Percentiles rank a stretch among this genome's conserved stretches.
These are phyloP conservation scores for Phytopythium helicoides DNA, from an alignment of 352 stramenopile genomes.

Conservation along the genomic window DNA sequence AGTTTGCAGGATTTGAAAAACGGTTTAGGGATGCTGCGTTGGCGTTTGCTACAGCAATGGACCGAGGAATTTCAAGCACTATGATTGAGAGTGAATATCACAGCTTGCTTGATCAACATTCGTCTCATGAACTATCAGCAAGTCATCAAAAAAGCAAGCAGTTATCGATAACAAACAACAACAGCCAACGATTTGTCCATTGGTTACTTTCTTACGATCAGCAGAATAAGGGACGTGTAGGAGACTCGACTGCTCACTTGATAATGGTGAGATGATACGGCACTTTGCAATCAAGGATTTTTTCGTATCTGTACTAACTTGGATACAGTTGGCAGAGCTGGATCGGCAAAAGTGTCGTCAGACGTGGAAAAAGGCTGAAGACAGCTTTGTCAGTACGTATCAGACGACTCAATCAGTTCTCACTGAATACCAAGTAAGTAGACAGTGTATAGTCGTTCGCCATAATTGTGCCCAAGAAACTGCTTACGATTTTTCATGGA, in stretches of 20 bases:
- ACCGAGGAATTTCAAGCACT: slow-evolving; percentile 69
- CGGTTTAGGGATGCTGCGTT: slow-evolving; percentile 59
- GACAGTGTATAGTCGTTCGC: no score
- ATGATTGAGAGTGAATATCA: slow-evolving; percentile 70
- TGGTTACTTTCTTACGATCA: slow-evolving; percentile 71
- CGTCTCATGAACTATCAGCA: slow-evolving; percentile 1
- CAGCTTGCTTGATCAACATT: slow-evolving; percentile 41
- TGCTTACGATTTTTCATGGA: not conserved
- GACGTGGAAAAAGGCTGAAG: slow-evolving; percentile 62
- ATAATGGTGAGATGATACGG: slow-evolving; percentile 42
- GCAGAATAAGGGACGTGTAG: slow-evolving; percentile 69
- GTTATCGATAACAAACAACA: no score
- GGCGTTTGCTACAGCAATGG: slow-evolving; percentile 69
- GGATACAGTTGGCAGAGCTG: slow-evolving; percentile 50
- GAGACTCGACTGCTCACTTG: slow-evolving; percentile 44
- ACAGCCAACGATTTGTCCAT: slow-evolving; percentile 73
- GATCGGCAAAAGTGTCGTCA: slow-evolving; percentile 57
- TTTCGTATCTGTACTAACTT: not conserved
- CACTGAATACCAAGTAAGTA: slow-evolving; percentile 80
- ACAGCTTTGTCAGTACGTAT: slow-evolving; percentile 66
- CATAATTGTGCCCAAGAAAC: no score
- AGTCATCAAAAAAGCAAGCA: no score
- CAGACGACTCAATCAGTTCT: slow-evolving; percentile 64
- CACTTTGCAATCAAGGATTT: not conserved
- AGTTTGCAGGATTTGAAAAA: slow-evolving; percentile 71